Base-by-base conservation (phyloP, 306 rosid species). In the Lupinus albus region DNA sequence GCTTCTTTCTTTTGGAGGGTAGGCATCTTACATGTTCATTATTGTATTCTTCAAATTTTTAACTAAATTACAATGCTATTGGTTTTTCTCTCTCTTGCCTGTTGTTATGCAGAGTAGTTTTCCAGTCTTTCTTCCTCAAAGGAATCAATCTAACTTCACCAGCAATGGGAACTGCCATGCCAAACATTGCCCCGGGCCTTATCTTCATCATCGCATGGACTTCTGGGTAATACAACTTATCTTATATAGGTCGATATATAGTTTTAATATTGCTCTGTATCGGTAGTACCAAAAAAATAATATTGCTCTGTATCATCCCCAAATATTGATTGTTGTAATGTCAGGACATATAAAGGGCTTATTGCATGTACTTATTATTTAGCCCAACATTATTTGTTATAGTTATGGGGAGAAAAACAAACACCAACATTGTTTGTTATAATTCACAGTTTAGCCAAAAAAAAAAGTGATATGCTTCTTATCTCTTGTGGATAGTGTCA, bases 151-250 rank as follows among this genome's bases (percentile, higher is more conserved):
- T 86, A 49, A 86, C 94, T 61, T 90, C 99, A 1, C 94, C 97
- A 36, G 83, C 92, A 16, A 88, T 93, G 86, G 99, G 90, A 71
- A 90, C 97, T 5, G 91, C 99, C 54, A 93, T 88, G 99, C 96
- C 97, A 57, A 93, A 90, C 79, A 84, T 90, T 63, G 87, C 96
- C 30, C 99, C 99, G 0, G 99, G 87, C 12, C 79, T 93, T 65
- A 90, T 93, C 74, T 90, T 86, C 72, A 30, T 84, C 70, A 90
- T 90, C 30, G 94, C 99, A 1, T 93, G 97, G 88, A 73, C 69
- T 66, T 72, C 75, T 38, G 81, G 98, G 98, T 88, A 85, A 71
- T 45, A 4, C 17, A 67, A 64, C 52, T 35, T 5, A 63, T 16
- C 11, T 46, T 28, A 38, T 25, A 53, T 10, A 15, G 48, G 39